Evolutionary conservation across 306 rosid species (phyloP), one percentile per base, ranked within the genome.

Genomic region (Alnus glutinosa): DNA sequence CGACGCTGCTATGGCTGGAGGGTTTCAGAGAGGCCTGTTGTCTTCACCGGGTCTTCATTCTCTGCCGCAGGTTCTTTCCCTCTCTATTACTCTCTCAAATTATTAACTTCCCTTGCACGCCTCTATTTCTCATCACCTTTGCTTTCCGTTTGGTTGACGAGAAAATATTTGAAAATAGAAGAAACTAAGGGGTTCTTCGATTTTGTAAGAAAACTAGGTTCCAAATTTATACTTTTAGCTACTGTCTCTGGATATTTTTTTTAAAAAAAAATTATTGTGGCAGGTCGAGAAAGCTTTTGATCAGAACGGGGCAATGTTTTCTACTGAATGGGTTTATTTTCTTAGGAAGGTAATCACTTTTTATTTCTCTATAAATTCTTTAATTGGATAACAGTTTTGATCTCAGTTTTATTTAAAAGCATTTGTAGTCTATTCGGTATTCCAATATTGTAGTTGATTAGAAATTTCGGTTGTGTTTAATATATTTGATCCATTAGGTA

Each of bases 301-400:
- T 89, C 15, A 92, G 98, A 69, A 94, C 97, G 0, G 97, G 93
- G 50, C 98, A 94, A 79, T 94, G 97, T 86, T 94, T 94, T 81
- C 92, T 94, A 73, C 80, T 94, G 11, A 94, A 94, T 64, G 98
- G 98, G 58, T 91, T 91, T 57, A 89, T 94, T 51, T 92, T 92
- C 90, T 81, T 92, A 75, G 98, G 98, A 81, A 92, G 98, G 97
- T 91, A 83, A 34, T 36, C n/a, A 75, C 46, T 42, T 48, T 12
- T 7, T 12, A 5, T 44, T 10, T 14, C 32, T 48, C 55, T 78
- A 30, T 73, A 16, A 58, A 18, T 70, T 28, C 23, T 71, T 70
- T 51, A 34, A 15, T 75, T 51, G n/a, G 18, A 68, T 59, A 18
- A 42, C 18, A 18, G 3, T 67, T 9, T 67, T 42, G 7, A 16